Conservation (phyloP, 768 basidiomycete species). For the Leccinum longicurvipes region DNA sequence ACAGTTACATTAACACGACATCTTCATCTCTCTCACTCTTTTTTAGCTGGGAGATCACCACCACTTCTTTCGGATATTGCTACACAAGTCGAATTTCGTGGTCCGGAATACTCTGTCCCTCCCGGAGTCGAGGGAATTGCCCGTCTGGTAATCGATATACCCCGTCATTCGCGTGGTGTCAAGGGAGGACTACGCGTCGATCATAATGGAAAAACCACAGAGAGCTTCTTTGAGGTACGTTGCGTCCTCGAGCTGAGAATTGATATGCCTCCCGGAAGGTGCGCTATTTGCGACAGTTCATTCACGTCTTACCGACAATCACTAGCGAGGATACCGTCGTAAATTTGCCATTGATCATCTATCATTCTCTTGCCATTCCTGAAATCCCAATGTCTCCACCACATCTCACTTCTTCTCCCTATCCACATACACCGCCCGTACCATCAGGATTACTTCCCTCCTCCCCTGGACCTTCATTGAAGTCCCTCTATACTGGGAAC, state of each 20-base stretch:
- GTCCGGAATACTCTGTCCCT: conserved; percentile 68
- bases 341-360: conserved; percentile 59
- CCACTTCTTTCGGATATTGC: conserved; percentile 62
- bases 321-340: conserved; percentile 68
- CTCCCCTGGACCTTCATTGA: conserved; percentile 14
- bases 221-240: conserved; percentile 65
- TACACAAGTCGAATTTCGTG: conserved; percentile 66
- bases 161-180: conserved; percentile 58
- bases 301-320: conserved; percentile 8
- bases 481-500: conserved; percentile 9
- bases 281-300: conserved; percentile 18
- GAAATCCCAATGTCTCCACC: conserved; percentile 31
- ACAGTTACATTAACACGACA: conserved; percentile 58
- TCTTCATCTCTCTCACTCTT: conserved; percentile 49
- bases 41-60: conserved; percentile 23
- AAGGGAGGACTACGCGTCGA: conserved; percentile 60
- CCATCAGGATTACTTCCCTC: conserved; percentile 25
- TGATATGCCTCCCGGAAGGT: conserved; percentile 68
- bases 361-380: conserved; percentile 62
- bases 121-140: conserved; percentile 79
- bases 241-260: conserved; percentile 63
- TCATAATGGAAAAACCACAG: conserved; percentile 41
- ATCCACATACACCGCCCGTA: conserved; percentile 17
- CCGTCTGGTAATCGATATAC: conserved; percentile 78
- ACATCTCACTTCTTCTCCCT: conserved; percentile 10